Evolutionary conservation across 2,329 filamentous ascomycete genomes (phyloP).

Genomic region (Xylaria sp.): DNA sequence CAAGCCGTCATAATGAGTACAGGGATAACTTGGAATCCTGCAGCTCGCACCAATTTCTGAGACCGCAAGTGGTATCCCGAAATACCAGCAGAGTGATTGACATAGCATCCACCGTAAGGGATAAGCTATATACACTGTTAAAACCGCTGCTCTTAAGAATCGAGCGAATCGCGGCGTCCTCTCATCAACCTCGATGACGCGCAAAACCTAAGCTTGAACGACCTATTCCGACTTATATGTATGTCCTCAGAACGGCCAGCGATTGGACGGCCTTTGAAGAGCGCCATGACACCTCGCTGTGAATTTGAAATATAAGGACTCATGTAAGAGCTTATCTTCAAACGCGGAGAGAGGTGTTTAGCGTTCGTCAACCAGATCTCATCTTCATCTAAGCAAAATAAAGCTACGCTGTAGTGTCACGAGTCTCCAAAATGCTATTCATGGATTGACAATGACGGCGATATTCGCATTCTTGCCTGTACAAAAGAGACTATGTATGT

Average conservation of each 20-base stretch:
- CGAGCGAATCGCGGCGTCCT: too few relatives aligned
- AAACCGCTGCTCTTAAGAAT: too few relatives aligned
- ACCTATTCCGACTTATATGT: too few relatives aligned
- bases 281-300: too few relatives aligned
- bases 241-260: too few relatives aligned
- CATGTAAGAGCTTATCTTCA: too few relatives aligned
- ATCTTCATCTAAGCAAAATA: background rate
- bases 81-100: background rate
- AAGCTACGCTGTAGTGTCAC: background rate
- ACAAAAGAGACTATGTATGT: slow-evolving; percentile 43
- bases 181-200: too few relatives aligned
- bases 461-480: slow-evolving; percentile 32
- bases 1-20: background rate
- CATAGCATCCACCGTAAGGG: background rate
- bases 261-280: too few relatives aligned
- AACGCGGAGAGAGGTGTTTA: too few relatives aligned
- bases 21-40: background rate
- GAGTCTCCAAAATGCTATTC: background rate
- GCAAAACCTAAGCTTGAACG: too few relatives aligned
- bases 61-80: background rate
- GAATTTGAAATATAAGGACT: too few relatives aligned
- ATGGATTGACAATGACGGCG: background rate
- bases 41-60: background rate
- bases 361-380: background rate
- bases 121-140: too few relatives aligned